Conservation (phyloP, 345 rosid species). For the Reutealis trisperma region DNA sequence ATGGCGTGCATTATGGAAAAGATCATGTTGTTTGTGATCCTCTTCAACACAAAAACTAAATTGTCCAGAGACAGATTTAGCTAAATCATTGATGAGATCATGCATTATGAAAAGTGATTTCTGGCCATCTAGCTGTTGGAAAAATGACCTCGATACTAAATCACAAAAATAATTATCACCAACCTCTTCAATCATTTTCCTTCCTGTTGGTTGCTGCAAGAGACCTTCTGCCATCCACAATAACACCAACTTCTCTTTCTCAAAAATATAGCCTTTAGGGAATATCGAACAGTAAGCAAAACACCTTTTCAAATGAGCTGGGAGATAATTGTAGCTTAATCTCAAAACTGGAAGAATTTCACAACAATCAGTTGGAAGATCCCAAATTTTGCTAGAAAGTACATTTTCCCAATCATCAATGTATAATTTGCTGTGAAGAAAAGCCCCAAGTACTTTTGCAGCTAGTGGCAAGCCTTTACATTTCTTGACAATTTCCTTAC, state of each 20-base stretch:
- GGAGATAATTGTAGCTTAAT: slow-evolving; percentile 18
- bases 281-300: slow-evolving; percentile 19
- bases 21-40: background rate
- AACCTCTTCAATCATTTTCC: background rate
- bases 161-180: slow-evolving; percentile 9
- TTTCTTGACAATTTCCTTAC: slow-evolving; percentile 5
- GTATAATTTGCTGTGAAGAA: background rate
- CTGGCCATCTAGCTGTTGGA: background rate
- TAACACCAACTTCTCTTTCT: background rate
- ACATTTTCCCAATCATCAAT: background rate
- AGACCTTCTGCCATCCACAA: slow-evolving; percentile 23
- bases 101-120: slow-evolving; percentile 4
- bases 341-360: slow-evolving; percentile 2
- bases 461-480: slow-evolving; percentile 12
- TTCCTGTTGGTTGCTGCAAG: background rate
- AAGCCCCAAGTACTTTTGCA: background rate
- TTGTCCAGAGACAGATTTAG: slow-evolving; percentile 15
- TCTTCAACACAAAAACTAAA: background rate
- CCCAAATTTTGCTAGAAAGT: slow-evolving; percentile 1
- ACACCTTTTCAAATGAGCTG: slow-evolving; percentile 12
- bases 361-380: too few species aligned
- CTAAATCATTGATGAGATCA: slow-evolving; percentile 2
- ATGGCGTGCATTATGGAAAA: background rate
- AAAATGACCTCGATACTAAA: slow-evolving; percentile 16
- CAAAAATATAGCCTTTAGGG: slow-evolving; percentile 11